A percentile compares a stretch with the other conserved stretches of the same genome.
phyloP scores from a whole-genome alignment of 306 rosid genomes.

The Cicer arietinum region DNA sequence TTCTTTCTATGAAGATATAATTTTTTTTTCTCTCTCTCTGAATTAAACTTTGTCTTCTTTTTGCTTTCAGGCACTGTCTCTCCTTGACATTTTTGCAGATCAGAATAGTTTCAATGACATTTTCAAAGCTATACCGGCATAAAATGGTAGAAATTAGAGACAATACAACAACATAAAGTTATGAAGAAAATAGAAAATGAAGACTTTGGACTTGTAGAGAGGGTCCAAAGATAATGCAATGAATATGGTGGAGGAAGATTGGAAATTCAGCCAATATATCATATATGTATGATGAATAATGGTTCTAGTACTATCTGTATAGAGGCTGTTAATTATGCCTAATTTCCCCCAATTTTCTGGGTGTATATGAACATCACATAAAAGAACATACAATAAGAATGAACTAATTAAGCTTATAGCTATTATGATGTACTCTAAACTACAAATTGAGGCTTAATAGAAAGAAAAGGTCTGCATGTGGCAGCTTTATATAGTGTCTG shows the following conservation, averaged over 20 bases:
- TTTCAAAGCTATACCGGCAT: conserved; percentile 53
- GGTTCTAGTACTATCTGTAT: conserved; percentile 38
- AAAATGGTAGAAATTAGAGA: conserved; percentile 38
- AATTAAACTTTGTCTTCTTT: conserved; percentile 29
- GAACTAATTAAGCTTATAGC: conserved; percentile 7
- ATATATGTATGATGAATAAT: conserved; percentile 17
- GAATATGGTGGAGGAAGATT: conserved; percentile 32
- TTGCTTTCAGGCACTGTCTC: conserved; percentile 79
- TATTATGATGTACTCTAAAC: conserved; percentile 9
- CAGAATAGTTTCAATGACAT: conserved; percentile 55
- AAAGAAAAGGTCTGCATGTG: not conserved
- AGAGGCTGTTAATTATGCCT: conserved; percentile 43
- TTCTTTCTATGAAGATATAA: not conserved
- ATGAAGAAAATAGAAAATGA: conserved; percentile 22
- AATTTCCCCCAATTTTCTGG: conserved; percentile 34
- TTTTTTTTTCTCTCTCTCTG: not conserved
- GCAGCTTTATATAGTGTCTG: not conserved
- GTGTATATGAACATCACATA: conserved; percentile 38
- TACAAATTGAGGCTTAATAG: conserved; percentile 27
- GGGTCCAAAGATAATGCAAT: conserved; percentile 17
- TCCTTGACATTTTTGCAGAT: conserved; percentile 78
- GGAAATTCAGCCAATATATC: conserved; percentile 38
- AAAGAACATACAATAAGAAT: conserved; percentile 32
- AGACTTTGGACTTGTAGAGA: conserved; percentile 22
- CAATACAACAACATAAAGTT: conserved; percentile 29